Evolutionary conservation across 176 grass and related monocot species (phyloP).

Genomic region (Hyparrhenia diplandra): DNA sequence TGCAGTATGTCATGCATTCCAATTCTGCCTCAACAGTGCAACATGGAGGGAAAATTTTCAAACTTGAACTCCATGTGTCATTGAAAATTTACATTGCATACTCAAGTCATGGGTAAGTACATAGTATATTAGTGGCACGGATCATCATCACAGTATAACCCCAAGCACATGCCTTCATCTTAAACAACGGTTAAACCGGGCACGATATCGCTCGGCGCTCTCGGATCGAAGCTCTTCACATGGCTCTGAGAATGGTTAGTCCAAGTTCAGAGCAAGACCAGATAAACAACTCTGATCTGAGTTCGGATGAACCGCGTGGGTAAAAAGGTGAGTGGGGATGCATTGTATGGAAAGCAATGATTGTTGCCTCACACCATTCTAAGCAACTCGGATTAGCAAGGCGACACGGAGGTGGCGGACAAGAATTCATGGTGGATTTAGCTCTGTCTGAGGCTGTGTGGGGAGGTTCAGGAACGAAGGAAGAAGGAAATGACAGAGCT

Average conservation of each 20-base stretch:
- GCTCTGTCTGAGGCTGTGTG: not conserved
- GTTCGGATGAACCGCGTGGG: not conserved
- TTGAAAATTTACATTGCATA: not conserved
- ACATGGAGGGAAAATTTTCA: conserved; percentile 22
- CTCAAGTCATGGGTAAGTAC: conserved; percentile 19
- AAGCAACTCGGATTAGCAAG: not conserved
- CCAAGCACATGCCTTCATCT: conserved; percentile 32
- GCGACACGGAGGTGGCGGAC: not conserved
- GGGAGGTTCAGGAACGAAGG: conserved; percentile 1
- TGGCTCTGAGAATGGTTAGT: conserved; percentile 20
- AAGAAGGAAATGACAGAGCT: not conserved
- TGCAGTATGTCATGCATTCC: not conserved
- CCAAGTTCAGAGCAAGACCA: not conserved
- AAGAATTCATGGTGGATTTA: conserved; percentile 2
- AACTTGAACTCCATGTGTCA: conserved; percentile 31
- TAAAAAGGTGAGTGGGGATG: not conserved
- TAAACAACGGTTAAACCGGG: conserved; percentile 25
- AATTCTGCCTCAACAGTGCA: not conserved
- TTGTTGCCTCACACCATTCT: conserved; percentile 3
- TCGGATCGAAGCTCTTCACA: conserved; percentile 24
- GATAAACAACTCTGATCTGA: conserved; percentile 10
- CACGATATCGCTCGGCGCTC: not conserved
- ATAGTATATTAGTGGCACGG: conserved; percentile 3
- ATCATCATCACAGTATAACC: not conserved
- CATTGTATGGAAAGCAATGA: conserved; percentile 23